Evolutionary conservation across 495 filamentous ascomycete species (phyloP).

Genomic region (Hypoxylon crocopeplum): DNA sequence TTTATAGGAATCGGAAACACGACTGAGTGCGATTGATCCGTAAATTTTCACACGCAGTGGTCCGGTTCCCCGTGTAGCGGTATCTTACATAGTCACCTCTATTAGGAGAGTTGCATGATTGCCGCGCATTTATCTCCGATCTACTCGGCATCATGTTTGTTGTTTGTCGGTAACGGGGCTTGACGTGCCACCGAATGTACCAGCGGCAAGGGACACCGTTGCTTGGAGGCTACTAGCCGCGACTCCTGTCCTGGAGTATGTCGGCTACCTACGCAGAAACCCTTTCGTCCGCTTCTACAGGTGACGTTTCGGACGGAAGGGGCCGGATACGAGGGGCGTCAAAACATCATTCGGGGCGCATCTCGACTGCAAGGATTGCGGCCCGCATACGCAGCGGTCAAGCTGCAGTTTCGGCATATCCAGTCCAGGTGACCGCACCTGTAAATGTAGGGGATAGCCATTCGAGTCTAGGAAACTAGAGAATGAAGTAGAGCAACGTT

Average conservation of each 20-base stretch:
- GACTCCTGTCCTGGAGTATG: constrained; percentile 4
- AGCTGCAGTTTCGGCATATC: background rate
- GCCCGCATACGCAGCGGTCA: too few species aligned
- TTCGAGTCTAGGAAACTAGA: background rate
- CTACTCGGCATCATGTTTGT: constrained; percentile 5
- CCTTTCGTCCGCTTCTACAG: background rate
- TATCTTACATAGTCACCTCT: constrained; percentile 1
- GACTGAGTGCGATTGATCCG: background rate
- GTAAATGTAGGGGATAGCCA: background rate
- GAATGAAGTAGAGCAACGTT: background rate
- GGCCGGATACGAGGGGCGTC: constrained; percentile 5
- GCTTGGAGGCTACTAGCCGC: constrained; percentile 16
- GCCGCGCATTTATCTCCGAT: constrained; percentile 32
- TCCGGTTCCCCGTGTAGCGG: constrained; percentile 12
- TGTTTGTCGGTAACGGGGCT: constrained; percentile 3
- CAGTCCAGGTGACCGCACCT: background rate
- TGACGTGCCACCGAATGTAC: too few species aligned
- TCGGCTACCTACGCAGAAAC: background rate
- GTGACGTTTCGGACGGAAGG: background rate
- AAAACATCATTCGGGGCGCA: constrained; percentile 7
- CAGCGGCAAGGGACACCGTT: constrained; percentile 4
- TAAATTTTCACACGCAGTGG: background rate
- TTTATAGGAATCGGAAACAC: background rate
- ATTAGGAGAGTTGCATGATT: constrained; percentile 1
- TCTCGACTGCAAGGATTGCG: background rate